Base-by-base conservation (phyloP, 129 eudicot species). In the Smallanthus sonchifolius region DNA sequence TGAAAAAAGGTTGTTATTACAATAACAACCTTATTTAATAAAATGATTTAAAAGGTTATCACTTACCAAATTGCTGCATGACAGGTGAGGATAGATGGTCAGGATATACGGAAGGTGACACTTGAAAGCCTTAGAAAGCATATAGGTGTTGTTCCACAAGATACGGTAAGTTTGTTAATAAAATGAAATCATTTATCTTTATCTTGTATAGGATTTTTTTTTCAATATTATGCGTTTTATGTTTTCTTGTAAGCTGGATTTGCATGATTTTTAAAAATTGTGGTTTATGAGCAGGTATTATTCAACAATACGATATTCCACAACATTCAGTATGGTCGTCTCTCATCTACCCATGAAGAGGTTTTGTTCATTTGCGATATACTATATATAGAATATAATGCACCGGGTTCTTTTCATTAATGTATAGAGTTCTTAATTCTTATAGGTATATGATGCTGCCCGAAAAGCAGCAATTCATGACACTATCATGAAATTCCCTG, bases 111-210 rank as follows among this genome's bases (percentile, higher is more conserved):
- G 36, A 67, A 81, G 30, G 95, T 93, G 60, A 93, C 92, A 48
- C 92, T 90, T 65, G 95, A 83, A 70, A 90, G 95, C 83, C 92
- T 93, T 55, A 85, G 98, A 16, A 86, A 90, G 77, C 82, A 86
- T 44, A 87, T 90, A 69, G 98, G 96, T 19, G 96, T 93, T 84
- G 98, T 93, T 78, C 98, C 98, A 7, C 98, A 93, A 73, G 98
- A 93, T 79, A 93, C 98, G 17, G 98, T 93, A 81, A 87, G 89
- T 82, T 79, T 54, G 34, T 32, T 69, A 42, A 65, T 60, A 17
- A 10, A 10, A 52, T 34, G 15, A 45, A 7, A 42, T 45, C 61
- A 9, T 51, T 43, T 30, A 16, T 15, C 24, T 19, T 19, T 13
- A 28, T 65, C 48, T 54, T 13, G 28, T 28, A 1, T 47, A 16